phyloP scores from a whole-genome alignment of 139 green algal species.

The Pleodorina starrii region DNA sequence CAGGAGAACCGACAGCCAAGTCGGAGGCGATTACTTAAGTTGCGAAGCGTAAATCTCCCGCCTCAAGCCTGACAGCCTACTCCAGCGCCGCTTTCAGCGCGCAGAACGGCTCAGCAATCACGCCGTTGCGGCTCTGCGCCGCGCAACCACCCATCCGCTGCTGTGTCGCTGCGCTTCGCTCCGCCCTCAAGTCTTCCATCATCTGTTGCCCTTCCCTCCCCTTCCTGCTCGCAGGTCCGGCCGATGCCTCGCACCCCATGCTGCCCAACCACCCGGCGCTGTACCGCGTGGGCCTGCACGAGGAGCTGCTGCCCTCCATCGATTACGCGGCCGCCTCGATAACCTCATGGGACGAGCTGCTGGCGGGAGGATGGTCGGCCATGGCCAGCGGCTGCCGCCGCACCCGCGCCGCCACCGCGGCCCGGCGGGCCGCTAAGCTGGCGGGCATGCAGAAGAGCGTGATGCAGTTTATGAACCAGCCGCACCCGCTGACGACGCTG shows the following conservation, averaged over 20 bases:
- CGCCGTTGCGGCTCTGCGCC: too few relatives aligned
- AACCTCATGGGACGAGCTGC: constrained; percentile 37
- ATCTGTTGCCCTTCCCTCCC: too few relatives aligned
- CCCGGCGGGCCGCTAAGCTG: background rate
- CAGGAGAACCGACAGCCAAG: too few relatives aligned
- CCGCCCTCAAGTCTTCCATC: too few relatives aligned
- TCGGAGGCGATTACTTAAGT: too few relatives aligned
- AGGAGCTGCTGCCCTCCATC: background rate
- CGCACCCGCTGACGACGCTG: constrained; percentile 96
- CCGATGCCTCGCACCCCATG: constrained; percentile 84
- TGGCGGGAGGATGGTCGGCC: background rate
- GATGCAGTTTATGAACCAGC: constrained; percentile 90
- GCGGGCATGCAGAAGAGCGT: constrained; percentile 70
- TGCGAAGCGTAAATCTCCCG: too few relatives aligned
- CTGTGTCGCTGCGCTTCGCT: too few relatives aligned
- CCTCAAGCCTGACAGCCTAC: too few relatives aligned
- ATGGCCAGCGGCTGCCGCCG: background rate
- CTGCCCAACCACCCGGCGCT: constrained; percentile 87
- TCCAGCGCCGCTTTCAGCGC: too few relatives aligned
- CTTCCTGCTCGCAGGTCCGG: constrained; percentile 3
- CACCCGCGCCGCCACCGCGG: background rate
- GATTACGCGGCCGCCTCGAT: constrained; percentile 27
- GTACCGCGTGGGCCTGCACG: constrained; percentile 69
- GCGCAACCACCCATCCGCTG: too few relatives aligned
- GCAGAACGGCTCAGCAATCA: too few relatives aligned